These are phyloP conservation scores for Candida argentea DNA, from an alignment of 805 yeast genomes.

Conservation along the genomic window DNA sequence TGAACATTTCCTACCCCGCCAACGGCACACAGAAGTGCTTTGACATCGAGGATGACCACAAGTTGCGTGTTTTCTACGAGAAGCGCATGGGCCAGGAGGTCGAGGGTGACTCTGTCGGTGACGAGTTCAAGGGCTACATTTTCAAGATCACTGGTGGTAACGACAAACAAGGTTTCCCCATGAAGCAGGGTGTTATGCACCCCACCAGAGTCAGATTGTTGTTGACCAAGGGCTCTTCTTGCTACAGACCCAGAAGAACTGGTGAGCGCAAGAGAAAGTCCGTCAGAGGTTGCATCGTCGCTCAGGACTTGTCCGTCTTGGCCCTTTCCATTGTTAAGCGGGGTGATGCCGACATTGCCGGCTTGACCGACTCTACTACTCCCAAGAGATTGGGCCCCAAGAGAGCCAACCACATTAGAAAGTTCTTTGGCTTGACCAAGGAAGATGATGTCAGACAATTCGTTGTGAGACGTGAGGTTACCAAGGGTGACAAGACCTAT, in stretches of 20 bases:
- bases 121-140: constrained; percentile 98
- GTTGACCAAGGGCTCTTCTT: constrained; percentile 87
- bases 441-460: constrained; percentile 76
- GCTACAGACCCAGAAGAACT: constrained; percentile 99
- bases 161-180: constrained; percentile 99
- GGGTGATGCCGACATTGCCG: constrained; percentile 93
- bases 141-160: constrained; percentile 99
- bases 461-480: constrained; percentile 97
- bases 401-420: constrained; percentile 99
- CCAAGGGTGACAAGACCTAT: constrained; percentile 97
- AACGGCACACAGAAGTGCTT: constrained; percentile 99
- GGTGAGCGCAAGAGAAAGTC: constrained; percentile 99
- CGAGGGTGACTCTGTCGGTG: constrained; percentile 96
- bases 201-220: constrained; percentile 98
- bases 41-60: constrained; percentile 98
- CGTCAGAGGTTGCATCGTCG: constrained; percentile 99
- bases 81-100: constrained; percentile 99
- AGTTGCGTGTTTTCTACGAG: constrained; percentile 95
- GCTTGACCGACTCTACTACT: constrained; percentile 87
- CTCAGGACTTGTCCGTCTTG: constrained; percentile 91
- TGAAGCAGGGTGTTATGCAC: constrained; percentile 99
- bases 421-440: constrained; percentile 96
- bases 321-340: constrained; percentile 91
- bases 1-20: constrained; percentile 99
- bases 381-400: constrained; percentile 99